Evolutionary conservation across 768 basidiomycete genomes (phyloP).

Genomic region (Podaxis sp.): DNA sequence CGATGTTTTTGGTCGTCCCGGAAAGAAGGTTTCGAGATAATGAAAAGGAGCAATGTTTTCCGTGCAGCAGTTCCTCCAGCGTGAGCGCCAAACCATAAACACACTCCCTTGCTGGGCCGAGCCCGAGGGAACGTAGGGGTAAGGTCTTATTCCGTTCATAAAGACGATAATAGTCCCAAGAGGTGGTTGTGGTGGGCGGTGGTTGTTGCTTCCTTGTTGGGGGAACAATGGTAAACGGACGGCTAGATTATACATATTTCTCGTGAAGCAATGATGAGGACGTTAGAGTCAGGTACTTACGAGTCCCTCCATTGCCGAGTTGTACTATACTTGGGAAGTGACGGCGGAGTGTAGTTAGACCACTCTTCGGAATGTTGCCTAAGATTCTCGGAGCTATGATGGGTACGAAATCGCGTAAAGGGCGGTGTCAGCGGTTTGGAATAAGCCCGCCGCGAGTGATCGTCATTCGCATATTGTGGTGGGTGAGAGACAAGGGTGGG

Average conservation of each 20-base stretch:
- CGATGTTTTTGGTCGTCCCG: conserved; percentile 48
- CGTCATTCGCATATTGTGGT: conserved; percentile 5
- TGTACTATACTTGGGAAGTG: not conserved
- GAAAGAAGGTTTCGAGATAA: conserved; percentile 57
- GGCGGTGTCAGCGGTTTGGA: not conserved
- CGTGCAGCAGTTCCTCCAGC: conserved; percentile 61
- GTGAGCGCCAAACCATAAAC: conserved; percentile 61
- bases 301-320: not conserved
- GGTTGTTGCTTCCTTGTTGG: not conserved
- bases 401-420: not conserved
- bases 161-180: conserved; percentile 10
- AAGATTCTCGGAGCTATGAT: conserved; percentile 7
- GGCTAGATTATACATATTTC: not conserved
- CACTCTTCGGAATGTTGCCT: not conserved
- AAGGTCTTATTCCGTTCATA: conserved; percentile 15
- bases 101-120: conserved; percentile 58
- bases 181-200: not conserved
- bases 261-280: too few relatives aligned
- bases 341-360: conserved; percentile 5
- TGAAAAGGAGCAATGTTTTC: conserved; percentile 55
- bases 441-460: not conserved
- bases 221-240: conserved; percentile 11
- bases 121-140: conserved; percentile 40
- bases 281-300: not conserved
- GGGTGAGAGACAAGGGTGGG: conserved; percentile 1